Percentiles rank a stretch among this genome's conserved stretches.
phyloP scores from a whole-genome alignment of 2,329 filamentous ascomycete species.

The Monosporascus cannonballus region DNA sequence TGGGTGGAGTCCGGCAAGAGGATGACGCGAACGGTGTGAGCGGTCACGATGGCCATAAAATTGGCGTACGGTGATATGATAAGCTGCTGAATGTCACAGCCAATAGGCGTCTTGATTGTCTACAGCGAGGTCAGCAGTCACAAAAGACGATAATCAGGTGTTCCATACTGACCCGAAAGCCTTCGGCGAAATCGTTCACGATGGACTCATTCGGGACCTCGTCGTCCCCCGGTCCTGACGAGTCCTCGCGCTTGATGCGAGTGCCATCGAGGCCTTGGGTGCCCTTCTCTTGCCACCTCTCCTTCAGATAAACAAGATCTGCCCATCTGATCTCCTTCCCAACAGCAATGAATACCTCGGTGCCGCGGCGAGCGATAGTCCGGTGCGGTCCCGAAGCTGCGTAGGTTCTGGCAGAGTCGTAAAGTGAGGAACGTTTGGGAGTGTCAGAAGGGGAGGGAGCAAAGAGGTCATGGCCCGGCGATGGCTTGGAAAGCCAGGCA shows the following conservation, averaged over 20 bases:
- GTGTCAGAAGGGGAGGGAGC: constrained; percentile 36
- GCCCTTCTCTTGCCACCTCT: constrained; percentile 40
- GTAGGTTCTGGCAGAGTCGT: constrained; percentile 36
- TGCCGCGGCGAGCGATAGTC: constrained; percentile 74
- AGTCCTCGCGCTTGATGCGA: constrained; percentile 44
- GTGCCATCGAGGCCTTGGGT: constrained; percentile 26
- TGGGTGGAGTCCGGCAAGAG: constrained; percentile 77
- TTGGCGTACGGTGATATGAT: constrained; percentile 75
- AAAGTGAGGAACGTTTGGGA: constrained; percentile 30
- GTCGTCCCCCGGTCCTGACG: constrained; percentile 28
- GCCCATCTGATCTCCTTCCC: constrained; percentile 91
- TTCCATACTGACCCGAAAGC: constrained; percentile 39
- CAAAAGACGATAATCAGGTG: background rate
- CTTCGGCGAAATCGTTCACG: constrained; percentile 27
- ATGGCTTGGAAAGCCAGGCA: constrained; percentile 74
- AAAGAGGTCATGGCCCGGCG: constrained; percentile 75
- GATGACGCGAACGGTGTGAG: constrained; percentile 82
- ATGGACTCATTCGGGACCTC: constrained; percentile 23
- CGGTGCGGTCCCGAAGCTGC: constrained; percentile 42
- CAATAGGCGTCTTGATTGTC: constrained; percentile 72
- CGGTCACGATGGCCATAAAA: constrained; percentile 78
- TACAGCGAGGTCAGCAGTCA: constrained; percentile 27
- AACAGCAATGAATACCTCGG: constrained; percentile 82
- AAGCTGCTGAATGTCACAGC: constrained; percentile 78
- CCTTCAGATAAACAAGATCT: constrained; percentile 75